phyloP scores from a whole-genome alignment of 768 basidiomycete genomes.

The Tephrocybe rancida region DNA sequence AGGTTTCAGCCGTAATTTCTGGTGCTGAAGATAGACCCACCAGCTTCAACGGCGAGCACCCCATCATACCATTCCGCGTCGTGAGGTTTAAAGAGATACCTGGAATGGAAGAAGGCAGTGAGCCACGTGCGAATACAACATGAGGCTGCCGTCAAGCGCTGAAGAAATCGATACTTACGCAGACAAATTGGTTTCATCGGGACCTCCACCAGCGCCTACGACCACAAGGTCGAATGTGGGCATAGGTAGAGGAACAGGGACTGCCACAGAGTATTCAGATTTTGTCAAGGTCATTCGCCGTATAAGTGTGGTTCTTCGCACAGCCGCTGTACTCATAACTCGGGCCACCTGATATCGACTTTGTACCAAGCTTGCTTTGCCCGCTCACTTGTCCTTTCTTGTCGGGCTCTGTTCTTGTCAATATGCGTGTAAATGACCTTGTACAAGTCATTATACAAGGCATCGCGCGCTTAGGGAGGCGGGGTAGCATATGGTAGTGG shows the following conservation, averaged over 20 bases:
- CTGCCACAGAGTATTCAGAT: constrained; percentile 6
- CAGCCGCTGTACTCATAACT: constrained; percentile 9
- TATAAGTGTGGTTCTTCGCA: constrained; percentile 11
- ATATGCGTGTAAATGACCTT: background rate
- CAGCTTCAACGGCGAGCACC: constrained; percentile 85
- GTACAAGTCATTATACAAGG: constrained; percentile 7
- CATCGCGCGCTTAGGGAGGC: background rate
- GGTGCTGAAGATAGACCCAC: constrained; percentile 38
- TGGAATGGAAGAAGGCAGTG: constrained; percentile 30
- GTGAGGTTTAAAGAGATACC: constrained; percentile 86
- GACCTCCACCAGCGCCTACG: constrained; percentile 86
- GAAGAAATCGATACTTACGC: constrained; percentile 76
- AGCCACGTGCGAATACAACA: constrained; percentile 18
- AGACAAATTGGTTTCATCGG: constrained; percentile 86
- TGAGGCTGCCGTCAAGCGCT: constrained; percentile 9
- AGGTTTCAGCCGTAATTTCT: background rate
- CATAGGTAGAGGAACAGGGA: constrained; percentile 24
- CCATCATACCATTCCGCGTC: constrained; percentile 76
- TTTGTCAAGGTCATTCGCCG: constrained; percentile 14
- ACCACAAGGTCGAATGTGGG: constrained; percentile 73
- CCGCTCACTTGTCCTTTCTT: background rate
- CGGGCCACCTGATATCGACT: constrained; percentile 14
- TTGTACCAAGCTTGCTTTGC: constrained; percentile 1
- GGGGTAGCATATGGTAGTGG: background rate
- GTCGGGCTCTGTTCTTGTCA: background rate